phyloP scores from a whole-genome alignment of 116 monocot genomes.

The Thalassia testudinum region DNA sequence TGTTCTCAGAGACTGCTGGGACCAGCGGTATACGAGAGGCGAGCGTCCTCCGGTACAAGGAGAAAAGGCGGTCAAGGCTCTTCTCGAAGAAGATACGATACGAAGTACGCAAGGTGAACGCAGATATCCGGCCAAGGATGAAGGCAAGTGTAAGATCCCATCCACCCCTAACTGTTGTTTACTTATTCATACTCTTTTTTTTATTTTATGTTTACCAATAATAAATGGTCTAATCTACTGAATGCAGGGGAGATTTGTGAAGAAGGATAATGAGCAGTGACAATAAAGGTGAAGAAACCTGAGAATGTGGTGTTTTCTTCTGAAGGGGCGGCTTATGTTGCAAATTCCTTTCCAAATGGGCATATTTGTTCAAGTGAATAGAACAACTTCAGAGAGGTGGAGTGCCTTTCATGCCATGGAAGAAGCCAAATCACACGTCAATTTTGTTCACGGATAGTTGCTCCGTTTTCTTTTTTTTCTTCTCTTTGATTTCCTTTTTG shows the following conservation, averaged over 20 bases:
- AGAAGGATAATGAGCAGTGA: not conserved
- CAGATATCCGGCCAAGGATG: constrained; percentile 49
- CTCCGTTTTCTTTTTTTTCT: too few species aligned
- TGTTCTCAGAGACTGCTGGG: constrained; percentile 27
- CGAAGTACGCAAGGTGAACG: constrained; percentile 66
- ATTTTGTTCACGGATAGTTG: too few species aligned
- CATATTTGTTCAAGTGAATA: too few species aligned
- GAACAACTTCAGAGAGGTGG: too few species aligned
- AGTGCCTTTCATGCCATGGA: too few species aligned
- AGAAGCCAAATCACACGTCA: too few species aligned
- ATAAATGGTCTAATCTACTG: too few species aligned
- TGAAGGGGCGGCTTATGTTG: too few species aligned
- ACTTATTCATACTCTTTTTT: not conserved
- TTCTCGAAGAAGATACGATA: constrained; percentile 81
- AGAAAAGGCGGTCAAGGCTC: constrained; percentile 59
- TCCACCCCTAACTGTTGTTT: not conserved
- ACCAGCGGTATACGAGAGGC: constrained; percentile 42
- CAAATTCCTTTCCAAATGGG: too few species aligned
- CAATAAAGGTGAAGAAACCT: too few species aligned
- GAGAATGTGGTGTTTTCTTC: too few species aligned
- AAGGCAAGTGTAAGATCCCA: constrained; percentile 51
- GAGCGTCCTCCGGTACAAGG: constrained; percentile 65
- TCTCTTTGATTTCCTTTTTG: too few species aligned
- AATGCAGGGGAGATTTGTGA: not conserved
- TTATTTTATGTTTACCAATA: not conserved